A percentile compares a stretch with the other conserved stretches of the same genome.
Conservation (phyloP, 2,329 filamentous ascomycete species). For the Hypoxylon sp. region DNA sequence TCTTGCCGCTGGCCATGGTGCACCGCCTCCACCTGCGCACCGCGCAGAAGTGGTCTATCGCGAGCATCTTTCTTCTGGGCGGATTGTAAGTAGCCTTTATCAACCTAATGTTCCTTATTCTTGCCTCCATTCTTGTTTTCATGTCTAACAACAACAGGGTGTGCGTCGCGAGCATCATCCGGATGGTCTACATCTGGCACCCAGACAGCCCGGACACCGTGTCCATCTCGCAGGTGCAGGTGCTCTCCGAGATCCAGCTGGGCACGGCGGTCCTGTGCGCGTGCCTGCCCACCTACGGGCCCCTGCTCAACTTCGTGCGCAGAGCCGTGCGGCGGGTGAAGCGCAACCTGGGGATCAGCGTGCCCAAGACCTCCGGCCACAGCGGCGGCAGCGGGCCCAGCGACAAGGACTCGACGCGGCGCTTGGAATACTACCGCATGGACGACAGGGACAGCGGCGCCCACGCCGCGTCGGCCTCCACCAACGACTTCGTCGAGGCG, state of each 20-base stretch:
- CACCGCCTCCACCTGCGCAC: background rate
- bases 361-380: too few relatives aligned
- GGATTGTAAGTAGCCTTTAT: slow-evolving; percentile 1
- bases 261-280: background rate
- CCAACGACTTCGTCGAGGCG: too few relatives aligned
- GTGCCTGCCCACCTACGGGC: background rate
- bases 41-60: background rate
- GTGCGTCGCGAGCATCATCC: background rate
- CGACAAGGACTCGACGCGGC: too few relatives aligned
- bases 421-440: too few relatives aligned
- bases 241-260: background rate
- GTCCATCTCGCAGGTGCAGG: background rate
- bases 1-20: background rate
- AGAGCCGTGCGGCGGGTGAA: too few relatives aligned
- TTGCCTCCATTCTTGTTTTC: background rate
- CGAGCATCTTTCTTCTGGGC: slow-evolving; percentile 3
- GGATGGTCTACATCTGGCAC: background rate
- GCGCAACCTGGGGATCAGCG: background rate
- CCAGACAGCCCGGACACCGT: background rate
- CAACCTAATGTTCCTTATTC: too few relatives aligned
- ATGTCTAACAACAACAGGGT: background rate
- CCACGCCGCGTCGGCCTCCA: too few relatives aligned
- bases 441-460: too few relatives aligned
- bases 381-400: too few relatives aligned
- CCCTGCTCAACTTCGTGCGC: background rate